phyloP scores from a whole-genome alignment of 2,329 filamentous ascomycete genomes.

The Pseudogymnoascus verrucosus region DNA sequence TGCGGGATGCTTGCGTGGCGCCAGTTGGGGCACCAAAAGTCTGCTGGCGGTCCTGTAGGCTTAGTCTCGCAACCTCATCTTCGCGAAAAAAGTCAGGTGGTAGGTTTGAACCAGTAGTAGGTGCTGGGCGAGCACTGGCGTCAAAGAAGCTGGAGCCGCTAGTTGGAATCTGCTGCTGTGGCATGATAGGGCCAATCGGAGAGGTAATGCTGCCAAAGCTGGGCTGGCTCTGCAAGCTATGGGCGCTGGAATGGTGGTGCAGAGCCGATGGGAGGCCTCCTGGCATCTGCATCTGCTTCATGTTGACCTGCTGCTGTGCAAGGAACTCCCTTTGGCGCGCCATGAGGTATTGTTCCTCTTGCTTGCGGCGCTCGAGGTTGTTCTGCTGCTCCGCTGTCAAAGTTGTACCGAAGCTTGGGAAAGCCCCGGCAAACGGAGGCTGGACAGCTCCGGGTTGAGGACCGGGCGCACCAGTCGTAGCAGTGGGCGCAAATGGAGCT shows the following conservation, averaged over 20 bases:
- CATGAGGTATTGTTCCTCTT: slow-evolving; percentile 96
- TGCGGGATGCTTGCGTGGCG: slow-evolving; percentile 19
- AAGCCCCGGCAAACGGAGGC: slow-evolving; percentile 85
- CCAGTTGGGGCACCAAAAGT: slow-evolving; percentile 17
- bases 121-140: slow-evolving; percentile 33
- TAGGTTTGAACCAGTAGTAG: slow-evolving; percentile 36
- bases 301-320: slow-evolving; percentile 74
- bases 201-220: slow-evolving; percentile 93
- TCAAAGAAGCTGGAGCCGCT: slow-evolving; percentile 65
- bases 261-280: slow-evolving; percentile 46
- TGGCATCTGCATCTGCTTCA: slow-evolving; percentile 62
- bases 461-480: slow-evolving; percentile 28
- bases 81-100: slow-evolving; percentile 52
- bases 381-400: slow-evolving; percentile 97
- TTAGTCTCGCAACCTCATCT: slow-evolving; percentile 67
- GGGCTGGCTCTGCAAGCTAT: slow-evolving; percentile 93
- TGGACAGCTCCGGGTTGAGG: slow-evolving; percentile 58
- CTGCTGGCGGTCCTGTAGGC: slow-evolving; percentile 32
- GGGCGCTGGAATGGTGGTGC: slow-evolving; percentile 89
- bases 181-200: slow-evolving; percentile 55
- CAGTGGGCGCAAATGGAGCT: slow-evolving; percentile 27
- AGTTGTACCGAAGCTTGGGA: slow-evolving; percentile 93
- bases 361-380: slow-evolving; percentile 89
- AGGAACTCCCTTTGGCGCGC: slow-evolving; percentile 91
- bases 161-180: slow-evolving; percentile 47